phyloP scores from a whole-genome alignment of 2,329 filamentous ascomycete species.

The Monosporascus sp. region DNA sequence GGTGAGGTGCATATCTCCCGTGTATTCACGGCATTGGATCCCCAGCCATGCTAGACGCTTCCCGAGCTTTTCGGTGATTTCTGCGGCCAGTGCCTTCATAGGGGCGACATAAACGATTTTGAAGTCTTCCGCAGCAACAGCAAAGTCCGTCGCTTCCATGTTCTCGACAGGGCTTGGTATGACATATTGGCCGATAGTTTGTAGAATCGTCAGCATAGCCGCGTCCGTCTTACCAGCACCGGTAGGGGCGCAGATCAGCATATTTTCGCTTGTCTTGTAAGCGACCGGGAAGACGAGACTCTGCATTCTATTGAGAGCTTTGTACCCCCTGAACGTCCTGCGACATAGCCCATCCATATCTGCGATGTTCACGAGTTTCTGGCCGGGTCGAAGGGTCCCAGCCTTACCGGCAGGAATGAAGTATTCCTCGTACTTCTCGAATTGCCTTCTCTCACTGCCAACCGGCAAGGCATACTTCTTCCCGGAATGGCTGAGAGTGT shows the following conservation, averaged over 20 bases:
- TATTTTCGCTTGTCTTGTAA: conserved; percentile 94
- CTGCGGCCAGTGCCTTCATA: conserved; percentile 96
- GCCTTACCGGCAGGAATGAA: conserved; percentile 77
- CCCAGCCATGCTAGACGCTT: conserved; percentile 92
- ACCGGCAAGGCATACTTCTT: conserved; percentile 76
- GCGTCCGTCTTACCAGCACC: conserved; percentile 99
- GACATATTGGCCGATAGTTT: conserved; percentile 81
- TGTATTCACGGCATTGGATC: conserved; percentile 86
- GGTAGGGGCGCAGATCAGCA: conserved; percentile 96
- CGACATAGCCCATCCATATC: conserved; percentile 86
- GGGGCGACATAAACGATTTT: conserved; percentile 98
- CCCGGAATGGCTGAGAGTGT: conserved; percentile 74
- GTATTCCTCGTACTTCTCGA: conserved; percentile 83
- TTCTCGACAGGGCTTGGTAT: conserved; percentile 74
- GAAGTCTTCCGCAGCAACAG: conserved; percentile 80
- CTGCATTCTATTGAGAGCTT: conserved; percentile 93
- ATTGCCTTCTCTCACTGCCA: conserved; percentile 66
- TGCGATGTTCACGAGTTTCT: conserved; percentile 70
- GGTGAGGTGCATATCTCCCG: conserved; percentile 97
- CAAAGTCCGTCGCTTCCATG: conserved; percentile 69
- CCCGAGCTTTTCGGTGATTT: conserved; percentile 90
- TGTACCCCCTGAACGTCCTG: conserved; percentile 92
- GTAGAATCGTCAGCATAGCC: conserved; percentile 92
- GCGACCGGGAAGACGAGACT: conserved; percentile 93
- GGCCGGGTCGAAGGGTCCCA: conserved; percentile 65